phyloP scores from a whole-genome alignment of 2,329 filamentous ascomycete species.

The Cordyceps cateniannulata region DNA sequence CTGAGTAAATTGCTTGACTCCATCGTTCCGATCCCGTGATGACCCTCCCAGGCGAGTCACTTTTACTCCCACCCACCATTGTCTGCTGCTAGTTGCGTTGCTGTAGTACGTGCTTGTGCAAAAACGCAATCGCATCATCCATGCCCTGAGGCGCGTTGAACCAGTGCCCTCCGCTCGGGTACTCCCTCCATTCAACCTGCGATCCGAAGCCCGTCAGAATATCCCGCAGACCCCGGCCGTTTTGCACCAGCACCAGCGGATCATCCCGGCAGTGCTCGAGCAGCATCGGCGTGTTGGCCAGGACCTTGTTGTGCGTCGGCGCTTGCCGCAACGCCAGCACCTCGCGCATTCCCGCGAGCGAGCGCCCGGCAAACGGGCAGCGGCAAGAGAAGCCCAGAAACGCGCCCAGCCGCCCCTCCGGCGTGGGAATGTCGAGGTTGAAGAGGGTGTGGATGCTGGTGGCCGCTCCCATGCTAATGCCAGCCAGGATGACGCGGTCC shows the following conservation, averaged over 20 bases:
- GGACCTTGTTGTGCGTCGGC: conserved; percentile 22
- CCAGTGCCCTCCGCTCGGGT: conserved; percentile 37
- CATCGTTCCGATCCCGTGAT: no score
- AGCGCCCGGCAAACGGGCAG: conserved; percentile 28
- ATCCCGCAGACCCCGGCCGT: conserved; percentile 30
- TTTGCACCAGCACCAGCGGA: conserved; percentile 30
- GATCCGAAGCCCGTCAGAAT: conserved; percentile 31
- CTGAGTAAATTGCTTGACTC: no score
- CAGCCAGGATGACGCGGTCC: conserved; percentile 35
- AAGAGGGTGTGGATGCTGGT: conserved; percentile 33
- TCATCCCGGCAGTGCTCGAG: conserved; percentile 41
- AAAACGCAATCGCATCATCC: conserved; percentile 33
- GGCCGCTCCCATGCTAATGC: conserved; percentile 41
- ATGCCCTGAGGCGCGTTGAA: conserved; percentile 36
- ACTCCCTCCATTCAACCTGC: conserved; percentile 34
- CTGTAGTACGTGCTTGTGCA: conserved; percentile 15
- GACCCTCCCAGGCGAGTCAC: no score
- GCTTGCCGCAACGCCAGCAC: conserved; percentile 20
- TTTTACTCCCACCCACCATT: no score
- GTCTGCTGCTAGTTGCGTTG: not conserved
- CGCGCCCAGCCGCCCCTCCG: conserved; percentile 19
- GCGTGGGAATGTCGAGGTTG: conserved; percentile 23
- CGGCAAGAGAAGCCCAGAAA: conserved; percentile 34
- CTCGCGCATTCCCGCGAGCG: conserved; percentile 25
- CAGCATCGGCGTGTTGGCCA: conserved; percentile 37